Evolutionary conservation across 768 basidiomycete genomes (phyloP).

Genomic region (Agrocybe pediades): DNA sequence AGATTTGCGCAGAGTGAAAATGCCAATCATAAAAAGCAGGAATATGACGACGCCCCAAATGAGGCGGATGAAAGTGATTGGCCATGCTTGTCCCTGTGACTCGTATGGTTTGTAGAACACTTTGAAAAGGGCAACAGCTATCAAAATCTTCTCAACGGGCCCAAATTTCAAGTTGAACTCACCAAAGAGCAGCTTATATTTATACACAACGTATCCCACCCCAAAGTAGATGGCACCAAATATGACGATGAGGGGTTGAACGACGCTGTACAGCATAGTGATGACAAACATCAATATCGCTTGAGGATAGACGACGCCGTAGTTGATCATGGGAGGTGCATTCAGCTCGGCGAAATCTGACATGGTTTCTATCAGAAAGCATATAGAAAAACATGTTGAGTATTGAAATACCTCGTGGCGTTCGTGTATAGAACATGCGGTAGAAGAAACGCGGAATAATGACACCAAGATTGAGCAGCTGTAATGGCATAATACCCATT

Average conservation of each 20-base stretch:
- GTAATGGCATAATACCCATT: conserved; percentile 93
- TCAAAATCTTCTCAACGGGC: too few relatives aligned
- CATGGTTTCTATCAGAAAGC: too few relatives aligned
- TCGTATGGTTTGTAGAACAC: conserved; percentile 99
- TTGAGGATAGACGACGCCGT: conserved; percentile 96
- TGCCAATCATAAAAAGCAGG: conserved; percentile 95
- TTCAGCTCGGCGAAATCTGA: conserved; percentile 95
- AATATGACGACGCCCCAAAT: conserved; percentile 94
- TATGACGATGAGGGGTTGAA: conserved; percentile 91
- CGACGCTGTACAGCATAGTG: conserved; percentile 92
- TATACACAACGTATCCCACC: conserved; percentile 94
- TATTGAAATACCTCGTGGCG: conserved; percentile 81
- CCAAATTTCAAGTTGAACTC: conserved; percentile 34
- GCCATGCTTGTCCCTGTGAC: conserved; percentile 97
- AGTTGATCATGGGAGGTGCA: conserved; percentile 97
- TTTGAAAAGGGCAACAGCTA: conserved; percentile 36
- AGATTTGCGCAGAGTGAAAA: conserved; percentile 69
- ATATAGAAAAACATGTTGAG: too few relatives aligned
- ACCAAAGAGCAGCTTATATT: conserved; percentile 97
- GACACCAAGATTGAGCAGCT: conserved; percentile 89
- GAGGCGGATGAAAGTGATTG: conserved; percentile 88
- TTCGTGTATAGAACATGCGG: conserved; percentile 78
- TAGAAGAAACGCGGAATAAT: conserved; percentile 78
- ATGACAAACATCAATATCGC: conserved; percentile 96
- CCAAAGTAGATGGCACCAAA: conserved; percentile 98